Conservation (phyloP, 2,329 filamentous ascomycete genomes). For the Chrysoporthe austroafricana region DNA sequence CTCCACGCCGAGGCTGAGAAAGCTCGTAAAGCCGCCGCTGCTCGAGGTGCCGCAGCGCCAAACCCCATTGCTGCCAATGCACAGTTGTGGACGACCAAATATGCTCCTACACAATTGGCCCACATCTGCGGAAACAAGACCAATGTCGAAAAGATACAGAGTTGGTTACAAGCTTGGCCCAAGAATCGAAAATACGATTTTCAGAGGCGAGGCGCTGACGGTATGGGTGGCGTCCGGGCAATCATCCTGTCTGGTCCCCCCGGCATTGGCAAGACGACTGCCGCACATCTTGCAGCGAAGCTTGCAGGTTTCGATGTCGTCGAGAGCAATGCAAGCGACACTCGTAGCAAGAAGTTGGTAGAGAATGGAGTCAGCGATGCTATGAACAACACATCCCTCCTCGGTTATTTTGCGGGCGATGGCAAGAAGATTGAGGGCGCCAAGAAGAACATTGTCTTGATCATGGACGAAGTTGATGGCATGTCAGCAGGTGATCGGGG, state of each 20-base stretch:
- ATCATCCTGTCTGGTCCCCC: constrained; percentile 95
- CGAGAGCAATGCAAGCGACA: constrained; percentile 95
- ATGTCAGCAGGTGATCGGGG: constrained; percentile 98
- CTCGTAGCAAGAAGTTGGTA: constrained; percentile 92
- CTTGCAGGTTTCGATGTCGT: constrained; percentile 91
- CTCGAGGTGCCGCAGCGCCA: constrained; percentile 43
- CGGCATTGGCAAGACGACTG: constrained; percentile 96
- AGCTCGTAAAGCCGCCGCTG: constrained; percentile 55
- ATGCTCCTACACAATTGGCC: constrained; percentile 80
- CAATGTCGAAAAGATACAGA: constrained; percentile 85
- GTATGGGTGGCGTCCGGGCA: constrained; percentile 80
- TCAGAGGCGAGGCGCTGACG: constrained; percentile 80
- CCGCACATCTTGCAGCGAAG: constrained; percentile 91
- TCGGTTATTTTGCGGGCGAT: constrained; percentile 86
- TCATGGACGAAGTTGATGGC: constrained; percentile 99
- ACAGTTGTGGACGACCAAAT: constrained; percentile 91
- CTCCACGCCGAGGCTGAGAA: constrained; percentile 57
- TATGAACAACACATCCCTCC: constrained; percentile 88
- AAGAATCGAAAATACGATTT: constrained; percentile 81
- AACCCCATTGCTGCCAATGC: constrained; percentile 52
- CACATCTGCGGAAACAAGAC: constrained; percentile 96
- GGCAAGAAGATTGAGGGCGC: constrained; percentile 76
- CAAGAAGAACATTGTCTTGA: constrained; percentile 92
- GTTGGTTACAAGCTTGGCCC: constrained; percentile 83
- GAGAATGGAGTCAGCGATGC: constrained; percentile 87